Conservation (phyloP, 306 rosid species). For the Alnus rubra region DNA sequence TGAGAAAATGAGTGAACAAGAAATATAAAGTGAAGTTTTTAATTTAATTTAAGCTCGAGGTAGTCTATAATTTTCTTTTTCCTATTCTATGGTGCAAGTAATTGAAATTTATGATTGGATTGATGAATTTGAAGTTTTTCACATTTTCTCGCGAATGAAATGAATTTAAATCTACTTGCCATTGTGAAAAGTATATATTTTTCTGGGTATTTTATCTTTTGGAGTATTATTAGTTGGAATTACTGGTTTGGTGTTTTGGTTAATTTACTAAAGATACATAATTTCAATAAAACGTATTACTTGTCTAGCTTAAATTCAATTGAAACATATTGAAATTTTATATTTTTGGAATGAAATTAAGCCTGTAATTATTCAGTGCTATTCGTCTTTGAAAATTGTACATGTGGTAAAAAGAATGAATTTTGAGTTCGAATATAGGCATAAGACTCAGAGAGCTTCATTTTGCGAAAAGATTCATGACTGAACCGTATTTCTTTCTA, state of each 20-base stretch:
- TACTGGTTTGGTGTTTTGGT: neutral
- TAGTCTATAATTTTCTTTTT: neutral
- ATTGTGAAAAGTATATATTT: neutral
- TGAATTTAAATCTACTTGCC: neutral
- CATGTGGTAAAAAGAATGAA: neutral
- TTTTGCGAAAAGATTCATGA: neutral
- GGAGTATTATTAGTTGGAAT: neutral
- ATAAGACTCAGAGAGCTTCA: neutral
- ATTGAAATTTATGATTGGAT: neutral
- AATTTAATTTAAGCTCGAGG: neutral
- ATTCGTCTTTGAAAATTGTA: neutral
- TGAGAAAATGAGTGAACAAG: constrained; percentile 3
- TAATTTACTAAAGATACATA: neutral
- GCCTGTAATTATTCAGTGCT: neutral
- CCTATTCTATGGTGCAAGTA: neutral
- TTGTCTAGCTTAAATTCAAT: neutral
- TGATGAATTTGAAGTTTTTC: neutral
- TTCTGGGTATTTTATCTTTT: neutral
- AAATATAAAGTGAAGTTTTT: neutral
- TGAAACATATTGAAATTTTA: neutral
- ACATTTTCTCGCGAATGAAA: neutral
- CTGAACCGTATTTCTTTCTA: neutral
- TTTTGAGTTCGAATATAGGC: neutral
- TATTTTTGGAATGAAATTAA: neutral
- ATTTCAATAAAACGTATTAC: neutral